phyloP scores from a whole-genome alignment of 2,329 filamentous ascomycete species.

The Cryphonectria carpinicola region DNA sequence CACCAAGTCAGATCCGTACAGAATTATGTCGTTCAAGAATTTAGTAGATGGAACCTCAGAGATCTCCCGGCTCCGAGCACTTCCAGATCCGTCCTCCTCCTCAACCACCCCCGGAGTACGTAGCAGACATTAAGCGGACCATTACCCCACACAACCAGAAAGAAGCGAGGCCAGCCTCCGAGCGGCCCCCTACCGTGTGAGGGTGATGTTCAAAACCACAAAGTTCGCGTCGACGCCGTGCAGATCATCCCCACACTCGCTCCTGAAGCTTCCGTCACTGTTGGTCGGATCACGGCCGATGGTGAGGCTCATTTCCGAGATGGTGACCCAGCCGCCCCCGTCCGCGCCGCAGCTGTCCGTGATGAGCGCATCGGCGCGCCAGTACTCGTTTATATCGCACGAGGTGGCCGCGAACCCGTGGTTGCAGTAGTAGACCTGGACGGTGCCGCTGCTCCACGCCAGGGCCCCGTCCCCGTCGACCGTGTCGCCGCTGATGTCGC shows the following conservation, averaged over 20 bases:
- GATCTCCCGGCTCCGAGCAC: neutral
- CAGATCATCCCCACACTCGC: constrained; percentile 22
- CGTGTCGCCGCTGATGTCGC: constrained; percentile 19
- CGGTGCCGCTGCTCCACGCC: constrained; percentile 27
- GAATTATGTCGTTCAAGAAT: neutral
- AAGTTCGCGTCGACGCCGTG: constrained; percentile 24
- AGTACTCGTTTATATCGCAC: constrained; percentile 28
- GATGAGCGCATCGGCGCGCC: constrained; percentile 29
- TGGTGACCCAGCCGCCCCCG: constrained; percentile 26
- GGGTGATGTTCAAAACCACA: constrained; percentile 8
- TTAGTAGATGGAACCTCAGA: neutral
- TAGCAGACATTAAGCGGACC: neutral
- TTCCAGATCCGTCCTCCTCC: neutral
- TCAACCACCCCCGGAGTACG: neutral
- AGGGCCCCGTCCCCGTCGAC: constrained; percentile 26
- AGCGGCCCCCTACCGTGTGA: neutral
- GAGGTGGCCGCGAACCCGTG: constrained; percentile 21
- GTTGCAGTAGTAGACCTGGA: constrained; percentile 29
- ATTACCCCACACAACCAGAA: neutral
- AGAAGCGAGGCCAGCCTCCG: neutral
- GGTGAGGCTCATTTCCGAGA: constrained; percentile 25
- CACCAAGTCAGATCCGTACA: neutral
- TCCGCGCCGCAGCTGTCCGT: constrained; percentile 21
- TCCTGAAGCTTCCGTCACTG: constrained; percentile 23
- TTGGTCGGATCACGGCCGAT: constrained; percentile 29